These are phyloP conservation scores for Thielaviopsis musarum DNA, from an alignment of 2,329 filamentous ascomycete species.

Conservation along the genomic window DNA sequence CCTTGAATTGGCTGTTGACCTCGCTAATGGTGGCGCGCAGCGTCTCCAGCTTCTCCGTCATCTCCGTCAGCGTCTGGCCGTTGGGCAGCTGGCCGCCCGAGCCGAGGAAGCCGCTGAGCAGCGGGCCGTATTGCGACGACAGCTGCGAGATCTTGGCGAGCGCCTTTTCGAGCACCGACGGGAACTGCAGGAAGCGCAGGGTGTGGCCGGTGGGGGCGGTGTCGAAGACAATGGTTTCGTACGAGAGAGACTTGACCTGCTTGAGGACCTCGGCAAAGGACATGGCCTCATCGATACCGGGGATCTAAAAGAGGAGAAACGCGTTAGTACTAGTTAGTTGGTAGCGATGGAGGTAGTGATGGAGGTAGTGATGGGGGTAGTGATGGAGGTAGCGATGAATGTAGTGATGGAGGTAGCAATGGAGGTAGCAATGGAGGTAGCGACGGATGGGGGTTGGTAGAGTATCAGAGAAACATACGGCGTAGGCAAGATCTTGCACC, in stretches of 20 bases:
- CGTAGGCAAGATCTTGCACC: conserved; percentile 98
- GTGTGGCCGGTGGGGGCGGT: conserved; percentile 96
- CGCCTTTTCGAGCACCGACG: conserved; percentile 92
- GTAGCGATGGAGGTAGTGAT: background rate
- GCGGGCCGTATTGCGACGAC: conserved; percentile 83
- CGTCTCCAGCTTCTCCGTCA: conserved; percentile 87
- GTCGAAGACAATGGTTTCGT: conserved; percentile 98
- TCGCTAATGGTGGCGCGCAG: conserved; percentile 85
- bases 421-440: background rate
- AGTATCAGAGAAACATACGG: conserved; percentile 37
- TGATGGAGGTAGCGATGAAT: too few species aligned
- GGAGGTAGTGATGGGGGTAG: background rate
- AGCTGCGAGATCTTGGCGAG: conserved; percentile 94
- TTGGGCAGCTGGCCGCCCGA: conserved; percentile 60
- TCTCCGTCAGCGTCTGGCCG: conserved; percentile 80
- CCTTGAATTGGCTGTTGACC: conserved; percentile 97
- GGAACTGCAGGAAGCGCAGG: conserved; percentile 95
- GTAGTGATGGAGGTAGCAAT: background rate
- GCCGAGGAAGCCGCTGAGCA: conserved; percentile 86
- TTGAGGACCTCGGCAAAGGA: conserved; percentile 98
- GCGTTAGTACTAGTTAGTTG: background rate
- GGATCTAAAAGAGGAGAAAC: conserved; percentile 44
- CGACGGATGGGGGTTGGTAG: background rate
- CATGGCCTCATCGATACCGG: conserved; percentile 98
- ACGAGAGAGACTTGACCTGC: conserved; percentile 96